Evolutionary conservation across 805 yeast species (phyloP).

Genomic region (Kodamaea sagamina): DNA sequence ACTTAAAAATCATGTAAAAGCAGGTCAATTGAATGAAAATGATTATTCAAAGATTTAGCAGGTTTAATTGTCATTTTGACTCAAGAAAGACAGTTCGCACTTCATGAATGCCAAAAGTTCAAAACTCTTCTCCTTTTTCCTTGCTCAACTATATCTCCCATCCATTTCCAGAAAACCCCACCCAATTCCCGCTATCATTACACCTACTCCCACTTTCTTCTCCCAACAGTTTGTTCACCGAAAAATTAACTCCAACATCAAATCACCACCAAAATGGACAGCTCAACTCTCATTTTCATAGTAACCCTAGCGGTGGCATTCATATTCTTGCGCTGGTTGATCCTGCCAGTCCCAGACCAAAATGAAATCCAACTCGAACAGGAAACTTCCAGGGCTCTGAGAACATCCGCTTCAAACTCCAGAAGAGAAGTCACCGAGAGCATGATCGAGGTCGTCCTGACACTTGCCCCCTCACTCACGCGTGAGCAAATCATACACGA

Average conservation of each 20-base stretch:
- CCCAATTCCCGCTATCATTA: neutral
- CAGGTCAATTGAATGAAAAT: no score
- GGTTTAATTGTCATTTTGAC: no score
- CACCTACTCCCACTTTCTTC: neutral
- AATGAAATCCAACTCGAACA: constrained; percentile 17
- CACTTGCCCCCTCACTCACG: constrained; percentile 74
- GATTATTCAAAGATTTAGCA: no score
- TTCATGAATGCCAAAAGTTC: no score
- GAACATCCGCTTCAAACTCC: constrained; percentile 15
- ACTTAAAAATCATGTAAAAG: no score
- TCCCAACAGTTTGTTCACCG: neutral
- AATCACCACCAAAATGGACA: constrained; percentile 46
- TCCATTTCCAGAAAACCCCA: neutral
- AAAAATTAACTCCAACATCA: neutral
- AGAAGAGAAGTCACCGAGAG: constrained; percentile 57
- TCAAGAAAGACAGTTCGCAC: no score
- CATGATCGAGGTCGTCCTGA: constrained; percentile 85
- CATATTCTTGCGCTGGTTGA: constrained; percentile 64
- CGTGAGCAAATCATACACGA: constrained; percentile 72
- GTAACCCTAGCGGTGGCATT: constrained; percentile 53
- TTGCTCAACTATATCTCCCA: neutral
- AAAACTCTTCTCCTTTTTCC: neutral
- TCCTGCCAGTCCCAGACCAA: constrained; percentile 55
- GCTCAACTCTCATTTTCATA: constrained; percentile 54
- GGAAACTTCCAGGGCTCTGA: constrained; percentile 13